Percentiles rank a stretch among this genome's conserved stretches.
phyloP scores from a whole-genome alignment of 768 basidiomycete genomes.

The Royoungia palumana region DNA sequence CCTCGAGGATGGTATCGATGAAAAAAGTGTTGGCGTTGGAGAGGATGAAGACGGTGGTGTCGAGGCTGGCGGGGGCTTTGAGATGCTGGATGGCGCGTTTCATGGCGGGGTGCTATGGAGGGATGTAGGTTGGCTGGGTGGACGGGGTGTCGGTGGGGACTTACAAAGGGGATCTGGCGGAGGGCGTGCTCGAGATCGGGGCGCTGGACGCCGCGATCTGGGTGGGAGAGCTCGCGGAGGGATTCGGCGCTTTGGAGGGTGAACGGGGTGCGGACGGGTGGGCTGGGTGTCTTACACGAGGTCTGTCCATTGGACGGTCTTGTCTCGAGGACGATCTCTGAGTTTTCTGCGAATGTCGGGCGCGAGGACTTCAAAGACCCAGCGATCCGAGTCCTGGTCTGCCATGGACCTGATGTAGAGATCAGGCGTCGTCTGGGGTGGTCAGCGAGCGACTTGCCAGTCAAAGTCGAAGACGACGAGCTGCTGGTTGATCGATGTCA shows the following conservation, averaged over 20 bases:
- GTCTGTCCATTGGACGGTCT: slow-evolving; percentile 84
- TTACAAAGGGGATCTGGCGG: slow-evolving; percentile 80
- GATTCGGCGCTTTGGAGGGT: slow-evolving; percentile 53
- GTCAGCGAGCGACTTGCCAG: slow-evolving; percentile 54
- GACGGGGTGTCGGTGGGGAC: slow-evolving; percentile 21
- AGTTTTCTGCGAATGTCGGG: slow-evolving; percentile 82
- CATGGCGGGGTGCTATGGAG: slow-evolving; percentile 90
- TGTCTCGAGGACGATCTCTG: slow-evolving; percentile 41
- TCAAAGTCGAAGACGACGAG: slow-evolving; percentile 96
- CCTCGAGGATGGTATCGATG: slow-evolving; percentile 87
- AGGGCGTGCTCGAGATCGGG: slow-evolving; percentile 78
- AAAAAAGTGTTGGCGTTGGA: slow-evolving; percentile 94
- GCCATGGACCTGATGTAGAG: slow-evolving; percentile 64
- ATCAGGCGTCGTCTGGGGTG: neutral
- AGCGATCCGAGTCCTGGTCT: slow-evolving; percentile 97
- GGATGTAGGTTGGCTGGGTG: neutral
- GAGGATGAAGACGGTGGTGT: slow-evolving; percentile 81
- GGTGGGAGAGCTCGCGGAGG: slow-evolving; percentile 56
- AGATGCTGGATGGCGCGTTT: slow-evolving; percentile 78
- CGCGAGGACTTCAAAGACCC: slow-evolving; percentile 84
- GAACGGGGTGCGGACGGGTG: neutral
- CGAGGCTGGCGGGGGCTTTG: slow-evolving; percentile 56
- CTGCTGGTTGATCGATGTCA: slow-evolving; percentile 44
- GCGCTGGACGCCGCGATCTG: slow-evolving; percentile 62
- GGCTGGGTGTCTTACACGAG: slow-evolving; percentile 66